Base-by-base conservation (phyloP, 1,284 basidiomycete species). In the Waitea zeae region DNA sequence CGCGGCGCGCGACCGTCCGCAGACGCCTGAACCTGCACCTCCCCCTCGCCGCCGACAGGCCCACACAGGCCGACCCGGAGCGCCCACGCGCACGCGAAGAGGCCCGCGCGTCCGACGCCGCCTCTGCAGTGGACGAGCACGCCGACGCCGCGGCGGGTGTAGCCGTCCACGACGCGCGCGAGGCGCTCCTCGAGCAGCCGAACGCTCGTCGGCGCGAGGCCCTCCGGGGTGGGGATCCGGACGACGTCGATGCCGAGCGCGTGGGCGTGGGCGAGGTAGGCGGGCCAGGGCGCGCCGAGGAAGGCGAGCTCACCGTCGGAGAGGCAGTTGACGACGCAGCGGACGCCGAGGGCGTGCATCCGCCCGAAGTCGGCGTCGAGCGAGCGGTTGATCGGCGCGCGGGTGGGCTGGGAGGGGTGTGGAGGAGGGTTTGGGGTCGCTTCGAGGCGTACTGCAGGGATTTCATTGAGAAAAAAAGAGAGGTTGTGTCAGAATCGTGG, bases 121-220 rank as follows among this genome's bases (percentile, higher is more conserved):
- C 92, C 93, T 17, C 93, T 71, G 51, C 93, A 98, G 47, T 97
- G 93, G 4, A 83, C 83, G 4, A 96, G 67, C 3, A 93, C 69
- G 20, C 75, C 66, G 2, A 67, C 52, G 1, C 90, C 89, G 5
- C 59, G 60, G 5, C 92, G 57, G 0, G 89, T 86, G 48, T 92
- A 95, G 4, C 57, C 54, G 12, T 68, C 51, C 30, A 90, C 78
- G 37, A 96, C 58, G 28, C 63, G 57, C 5, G 65, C 62, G n/a
- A 98, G 61, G 39, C 83, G 67, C 0, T 52, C 58, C 48, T 96
- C 82, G 33, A 93, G 67, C 19, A 55, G 52, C 11, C 56, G 53
- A 5, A 79, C 62, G 9, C 74, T 70, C 2, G 73, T 59, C 0
- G 89, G 90, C 0, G 81, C 67, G 18, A 93, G 73, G 14, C 92